Conservation (phyloP, 2,329 filamentous ascomycete genomes). For the Colletotrichum noveboracense region DNA sequence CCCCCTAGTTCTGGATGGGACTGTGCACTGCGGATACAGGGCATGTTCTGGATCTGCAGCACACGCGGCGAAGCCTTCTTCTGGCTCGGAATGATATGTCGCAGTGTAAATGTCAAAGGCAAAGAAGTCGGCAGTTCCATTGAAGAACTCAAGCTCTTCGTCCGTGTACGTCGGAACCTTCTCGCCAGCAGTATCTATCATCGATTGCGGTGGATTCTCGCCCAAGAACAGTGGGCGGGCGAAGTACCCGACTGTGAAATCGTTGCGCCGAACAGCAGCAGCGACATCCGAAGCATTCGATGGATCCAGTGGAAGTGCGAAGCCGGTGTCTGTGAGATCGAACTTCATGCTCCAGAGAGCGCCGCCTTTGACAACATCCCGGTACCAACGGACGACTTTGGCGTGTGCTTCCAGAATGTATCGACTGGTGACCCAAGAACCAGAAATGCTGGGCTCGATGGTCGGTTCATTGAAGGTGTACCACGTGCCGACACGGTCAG, state of each 20-base stretch:
- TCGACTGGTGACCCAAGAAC: slow-evolving; percentile 42
- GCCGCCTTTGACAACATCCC: slow-evolving; percentile 53
- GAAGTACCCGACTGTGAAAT: slow-evolving; percentile 53
- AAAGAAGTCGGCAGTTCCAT: slow-evolving; percentile 58
- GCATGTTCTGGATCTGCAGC: background rate
- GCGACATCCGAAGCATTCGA: slow-evolving; percentile 39
- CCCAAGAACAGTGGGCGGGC: slow-evolving; percentile 58
- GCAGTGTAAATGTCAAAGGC: slow-evolving; percentile 62
- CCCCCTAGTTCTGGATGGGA: background rate
- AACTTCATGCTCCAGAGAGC: slow-evolving; percentile 54
- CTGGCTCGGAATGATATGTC: background rate
- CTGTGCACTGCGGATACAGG: slow-evolving; percentile 48
- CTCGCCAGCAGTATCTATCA: slow-evolving; percentile 48
- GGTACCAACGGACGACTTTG: slow-evolving; percentile 54
- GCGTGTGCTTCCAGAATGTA: slow-evolving; percentile 53
- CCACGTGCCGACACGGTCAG: slow-evolving; percentile 55
- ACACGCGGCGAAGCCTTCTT: background rate
- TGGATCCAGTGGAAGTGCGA: slow-evolving; percentile 51
- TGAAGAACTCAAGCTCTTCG: slow-evolving; percentile 49
- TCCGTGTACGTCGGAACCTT: slow-evolving; percentile 48
- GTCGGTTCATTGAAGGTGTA: slow-evolving; percentile 60
- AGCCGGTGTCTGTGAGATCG: slow-evolving; percentile 44
- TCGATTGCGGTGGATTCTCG: slow-evolving; percentile 52
- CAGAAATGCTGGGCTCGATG: slow-evolving; percentile 33
- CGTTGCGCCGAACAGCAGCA: slow-evolving; percentile 51